Conservation (phyloP, 1,284 basidiomycete genomes). For the Papiliotrema flavescens region DNA sequence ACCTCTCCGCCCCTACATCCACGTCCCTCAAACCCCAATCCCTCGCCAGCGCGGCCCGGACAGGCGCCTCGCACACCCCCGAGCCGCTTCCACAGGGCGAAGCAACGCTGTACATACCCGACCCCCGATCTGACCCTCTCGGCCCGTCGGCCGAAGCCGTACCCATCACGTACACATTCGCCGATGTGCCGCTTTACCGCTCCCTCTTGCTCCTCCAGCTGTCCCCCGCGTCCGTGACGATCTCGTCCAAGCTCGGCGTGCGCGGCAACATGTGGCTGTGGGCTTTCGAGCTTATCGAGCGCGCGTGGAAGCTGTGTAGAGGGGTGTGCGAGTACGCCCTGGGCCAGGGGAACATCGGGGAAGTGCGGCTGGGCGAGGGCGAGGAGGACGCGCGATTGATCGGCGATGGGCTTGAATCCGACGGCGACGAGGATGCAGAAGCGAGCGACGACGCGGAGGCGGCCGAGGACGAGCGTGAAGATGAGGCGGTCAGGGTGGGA, state of each 20-base stretch:
- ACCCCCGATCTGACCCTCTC: not conserved
- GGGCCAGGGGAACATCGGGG: slow-evolving; percentile 25
- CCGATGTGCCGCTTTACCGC: slow-evolving; percentile 39
- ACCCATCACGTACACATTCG: slow-evolving; percentile 32
- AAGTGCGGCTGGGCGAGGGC: slow-evolving; percentile 24
- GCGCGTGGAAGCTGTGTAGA: slow-evolving; percentile 36
- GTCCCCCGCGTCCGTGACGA: slow-evolving; percentile 26
- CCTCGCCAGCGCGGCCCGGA: slow-evolving; percentile 9
- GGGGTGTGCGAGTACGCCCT: slow-evolving; percentile 46
- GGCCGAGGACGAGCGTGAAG: slow-evolving; percentile 10
- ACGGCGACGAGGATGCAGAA: slow-evolving; percentile 4
- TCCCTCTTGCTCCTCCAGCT: slow-evolving; percentile 32
- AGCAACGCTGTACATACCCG: slow-evolving; percentile 4
- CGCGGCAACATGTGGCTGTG: slow-evolving; percentile 35
- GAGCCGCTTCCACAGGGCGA: not conserved
- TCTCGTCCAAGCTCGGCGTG: slow-evolving; percentile 11
- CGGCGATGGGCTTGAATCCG: slow-evolving; percentile 4
- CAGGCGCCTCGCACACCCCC: not conserved
- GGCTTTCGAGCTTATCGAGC: slow-evolving; percentile 35
- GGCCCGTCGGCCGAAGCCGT: slow-evolving; percentile 4
- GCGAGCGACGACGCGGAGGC: not conserved
- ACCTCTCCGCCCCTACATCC: slow-evolving; percentile 29
- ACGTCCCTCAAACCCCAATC: not conserved
- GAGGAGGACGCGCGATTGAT: slow-evolving; percentile 34
- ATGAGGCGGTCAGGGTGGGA: slow-evolving; percentile 30